Percentiles rank a stretch among this genome's conserved stretches.
These are phyloP conservation scores for Trichoderma parareesei DNA, from an alignment of 495 filamentous ascomycete genomes.

Conservation along the genomic window DNA sequence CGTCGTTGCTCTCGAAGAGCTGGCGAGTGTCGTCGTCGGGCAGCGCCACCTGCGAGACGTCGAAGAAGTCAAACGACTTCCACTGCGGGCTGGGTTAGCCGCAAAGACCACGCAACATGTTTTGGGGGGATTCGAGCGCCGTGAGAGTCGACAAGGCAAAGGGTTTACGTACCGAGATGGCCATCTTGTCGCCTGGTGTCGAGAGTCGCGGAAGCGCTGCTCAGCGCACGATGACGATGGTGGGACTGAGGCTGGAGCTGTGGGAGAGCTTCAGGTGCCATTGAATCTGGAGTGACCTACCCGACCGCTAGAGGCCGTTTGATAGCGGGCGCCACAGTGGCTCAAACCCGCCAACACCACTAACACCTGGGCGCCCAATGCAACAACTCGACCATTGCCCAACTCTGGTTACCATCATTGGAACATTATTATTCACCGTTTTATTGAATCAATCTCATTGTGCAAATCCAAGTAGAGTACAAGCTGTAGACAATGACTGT, in stretches of 20 bases:
- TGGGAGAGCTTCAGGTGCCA: background rate
- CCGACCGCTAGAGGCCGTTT: too few species aligned
- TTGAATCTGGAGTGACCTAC: background rate
- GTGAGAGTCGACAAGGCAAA: background rate
- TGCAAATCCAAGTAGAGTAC: too few species aligned
- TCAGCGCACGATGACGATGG: slow-evolving; percentile 11
- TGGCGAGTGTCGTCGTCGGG: slow-evolving; percentile 55
- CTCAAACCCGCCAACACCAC: background rate
- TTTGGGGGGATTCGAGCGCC: background rate
- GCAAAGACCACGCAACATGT: background rate
- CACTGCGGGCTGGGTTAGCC: slow-evolving; percentile 50
- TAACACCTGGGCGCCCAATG: background rate
- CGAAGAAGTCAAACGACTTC: slow-evolving; percentile 99
- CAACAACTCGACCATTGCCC: background rate
- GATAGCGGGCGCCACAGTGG: slow-evolving; percentile 6
- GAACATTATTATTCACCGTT: too few species aligned
- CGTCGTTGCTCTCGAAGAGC: slow-evolving; percentile 41
- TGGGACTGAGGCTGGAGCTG: slow-evolving; percentile 2
- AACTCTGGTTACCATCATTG: too few species aligned
- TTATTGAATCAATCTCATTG: too few species aligned
- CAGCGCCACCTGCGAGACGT: slow-evolving; percentile 75
- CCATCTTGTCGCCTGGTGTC: background rate
- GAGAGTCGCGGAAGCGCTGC: background rate
- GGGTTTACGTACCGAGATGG: slow-evolving; percentile 10
- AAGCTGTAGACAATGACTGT: too few species aligned